Evolutionary conservation across 1,139 yeast genomes (phyloP).

Genomic region (Trichomonascaceae sp.): DNA sequence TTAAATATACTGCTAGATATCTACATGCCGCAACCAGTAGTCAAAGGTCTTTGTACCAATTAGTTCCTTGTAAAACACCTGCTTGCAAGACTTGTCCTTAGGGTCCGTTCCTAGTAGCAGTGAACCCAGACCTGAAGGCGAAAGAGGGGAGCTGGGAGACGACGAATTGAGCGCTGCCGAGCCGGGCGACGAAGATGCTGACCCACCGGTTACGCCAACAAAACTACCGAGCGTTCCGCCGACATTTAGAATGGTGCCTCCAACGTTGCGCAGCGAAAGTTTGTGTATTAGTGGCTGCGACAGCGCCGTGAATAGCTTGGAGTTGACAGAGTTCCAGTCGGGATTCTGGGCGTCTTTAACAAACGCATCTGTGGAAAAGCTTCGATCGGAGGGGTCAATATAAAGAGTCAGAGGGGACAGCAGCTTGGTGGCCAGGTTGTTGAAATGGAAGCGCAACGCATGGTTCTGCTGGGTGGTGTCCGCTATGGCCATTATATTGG

Average conservation of each 20-base stretch:
- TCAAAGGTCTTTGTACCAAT: constrained; percentile 1
- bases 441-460: constrained; percentile 14
- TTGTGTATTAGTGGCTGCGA: constrained; percentile 2
- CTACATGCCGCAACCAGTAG: no score
- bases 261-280: no score
- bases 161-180: no score
- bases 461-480: constrained; percentile 5
- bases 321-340: constrained; percentile 3
- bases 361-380: no score
- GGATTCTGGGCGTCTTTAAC: no score
- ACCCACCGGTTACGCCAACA: no score
- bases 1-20: no score
- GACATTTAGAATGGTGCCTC: no score
- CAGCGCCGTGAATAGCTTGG: constrained; percentile 2
- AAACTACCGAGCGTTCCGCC: no score
- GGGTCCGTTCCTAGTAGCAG: not conserved
- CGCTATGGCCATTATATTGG: not conserved
- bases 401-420: constrained; percentile 14
- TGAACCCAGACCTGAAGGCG: no score
- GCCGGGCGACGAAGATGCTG: no score
- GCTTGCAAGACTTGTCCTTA: constrained; percentile 5
- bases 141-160: no score
- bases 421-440: constrained; percentile 15
- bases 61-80: constrained; percentile 9
- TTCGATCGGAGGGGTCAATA: constrained; percentile 7